Evolutionary conservation across 495 filamentous ascomycete species (phyloP), one percentile per base, ranked within the genome.

Genomic region (Schizothecium vesticola): DNA sequence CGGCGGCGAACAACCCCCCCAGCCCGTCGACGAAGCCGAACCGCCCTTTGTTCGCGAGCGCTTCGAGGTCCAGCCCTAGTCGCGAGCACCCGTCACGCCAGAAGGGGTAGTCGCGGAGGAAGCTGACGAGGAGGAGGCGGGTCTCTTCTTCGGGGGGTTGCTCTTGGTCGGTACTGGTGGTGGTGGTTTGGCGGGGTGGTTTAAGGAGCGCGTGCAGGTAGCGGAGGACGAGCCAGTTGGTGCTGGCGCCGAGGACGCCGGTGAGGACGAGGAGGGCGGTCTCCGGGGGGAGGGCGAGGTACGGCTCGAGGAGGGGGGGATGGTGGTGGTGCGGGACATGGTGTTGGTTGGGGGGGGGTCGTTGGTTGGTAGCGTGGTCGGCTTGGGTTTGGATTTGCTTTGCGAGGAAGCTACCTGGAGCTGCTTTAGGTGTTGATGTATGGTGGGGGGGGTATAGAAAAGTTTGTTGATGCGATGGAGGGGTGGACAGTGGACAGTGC

Each of bases 11-110:
- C 11, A 51, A 16, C 24, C 61, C 28, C 10, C 36, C 23, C 25
- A 95, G 77, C 5, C 91, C 92, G 73, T 96, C 92, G 59, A 95
- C 79, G 71, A 91, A 94, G 28, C 80, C 79, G 71, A 94, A 89
- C 64, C 81, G 81, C 22, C 85, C 84, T 68, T 84, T 85, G 59
- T 80, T 77, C 69, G 77, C 79, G 19, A 89, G 76, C 11, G 83
- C 85, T 11, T 86, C 85, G 62, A 95, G 81, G 77, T 96, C 92
- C 63, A 94, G 70, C 10, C 91, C 91, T 69, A 92, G 74, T 76
- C 85, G 85, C 66, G 84, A 84, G 26, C 83, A 84, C 57, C 84
- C 83, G 4, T 88, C 82, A 60, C 78, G 87, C 93, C 93, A 97
- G 75, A 96, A 96, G 26, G 84, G 80, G 69, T 80, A 84, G 71